phyloP scores from a whole-genome alignment of 352 stramenopile species.

The Aphanomyces invadans region DNA sequence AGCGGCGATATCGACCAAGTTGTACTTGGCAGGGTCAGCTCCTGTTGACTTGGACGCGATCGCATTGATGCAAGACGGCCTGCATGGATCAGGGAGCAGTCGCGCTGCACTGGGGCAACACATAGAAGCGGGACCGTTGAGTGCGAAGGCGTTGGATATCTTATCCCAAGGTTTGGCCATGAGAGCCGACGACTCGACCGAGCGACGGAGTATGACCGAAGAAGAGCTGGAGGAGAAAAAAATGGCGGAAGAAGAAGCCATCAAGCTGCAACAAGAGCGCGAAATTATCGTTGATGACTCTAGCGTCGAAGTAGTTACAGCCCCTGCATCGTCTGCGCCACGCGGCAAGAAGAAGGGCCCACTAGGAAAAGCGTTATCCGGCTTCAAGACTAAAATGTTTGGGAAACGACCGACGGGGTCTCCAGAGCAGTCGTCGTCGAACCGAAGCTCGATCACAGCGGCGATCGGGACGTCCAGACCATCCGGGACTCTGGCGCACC shows the following conservation, averaged over 20 bases:
- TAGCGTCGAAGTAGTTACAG: neutral
- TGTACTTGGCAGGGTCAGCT: slow-evolving; percentile 73
- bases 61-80: slow-evolving; percentile 46
- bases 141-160: slow-evolving; percentile 64
- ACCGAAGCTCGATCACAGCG: slow-evolving; percentile 17
- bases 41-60: slow-evolving; percentile 67
- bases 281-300: neutral
- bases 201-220: slow-evolving; percentile 43
- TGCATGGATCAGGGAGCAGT: slow-evolving; percentile 43
- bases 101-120: slow-evolving; percentile 60
- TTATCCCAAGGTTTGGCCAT: slow-evolving; percentile 58
- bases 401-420: slow-evolving; percentile 15
- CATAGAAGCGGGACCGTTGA: slow-evolving; percentile 48
- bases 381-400: slow-evolving; percentile 78
- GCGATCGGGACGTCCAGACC: neutral
- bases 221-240: slow-evolving; percentile 79
- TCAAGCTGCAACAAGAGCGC: slow-evolving; percentile 73
- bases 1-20: slow-evolving; percentile 69
- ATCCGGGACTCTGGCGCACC: neutral
- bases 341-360: slow-evolving; percentile 3
- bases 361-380: slow-evolving; percentile 29
- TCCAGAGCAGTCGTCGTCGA: neutral
- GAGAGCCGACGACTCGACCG: slow-evolving; percentile 28
- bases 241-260: slow-evolving; percentile 82
- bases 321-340: neutral